A percentile compares a stretch with the other conserved stretches of the same genome.
phyloP scores from a whole-genome alignment of 306 rosid genomes.

The Medicago truncatula region DNA sequence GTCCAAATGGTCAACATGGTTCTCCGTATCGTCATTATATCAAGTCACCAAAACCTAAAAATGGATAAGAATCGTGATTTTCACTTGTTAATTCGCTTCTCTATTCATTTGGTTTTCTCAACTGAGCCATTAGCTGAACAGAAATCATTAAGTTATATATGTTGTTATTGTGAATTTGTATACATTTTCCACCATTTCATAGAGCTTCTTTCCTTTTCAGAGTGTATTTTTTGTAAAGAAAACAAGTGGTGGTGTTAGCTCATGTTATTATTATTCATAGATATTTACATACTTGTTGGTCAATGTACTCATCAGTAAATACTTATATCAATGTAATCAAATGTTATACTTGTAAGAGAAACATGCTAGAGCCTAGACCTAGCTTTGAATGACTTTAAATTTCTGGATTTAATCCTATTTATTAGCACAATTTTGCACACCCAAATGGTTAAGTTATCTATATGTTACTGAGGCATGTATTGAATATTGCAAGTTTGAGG shows the following conservation, averaged over 20 bases:
- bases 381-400: not conserved
- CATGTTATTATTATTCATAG: slow-evolving; percentile 42
- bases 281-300: slow-evolving; percentile 38
- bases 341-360: slow-evolving; percentile 26
- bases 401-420: not conserved
- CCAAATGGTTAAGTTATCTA: too few relatives aligned
- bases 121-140: slow-evolving; percentile 30
- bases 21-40: slow-evolving; percentile 60
- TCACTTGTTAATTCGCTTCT: slow-evolving; percentile 30
- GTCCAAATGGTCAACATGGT: slow-evolving; percentile 67
- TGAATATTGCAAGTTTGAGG: not conserved
- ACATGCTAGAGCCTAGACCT: slow-evolving; percentile 17
- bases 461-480: too few relatives aligned
- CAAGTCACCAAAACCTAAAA: slow-evolving; percentile 60
- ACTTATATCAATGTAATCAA: slow-evolving; percentile 41
- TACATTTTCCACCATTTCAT: slow-evolving; percentile 30
- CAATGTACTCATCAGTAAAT: slow-evolving; percentile 38
- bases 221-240: slow-evolving; percentile 36
- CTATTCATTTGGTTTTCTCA: slow-evolving; percentile 45
- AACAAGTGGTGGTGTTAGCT: slow-evolving; percentile 39
- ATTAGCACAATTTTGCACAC: too few relatives aligned
- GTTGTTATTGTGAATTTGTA: slow-evolving; percentile 39
- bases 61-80: slow-evolving; percentile 39
- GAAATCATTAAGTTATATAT: slow-evolving; percentile 25
- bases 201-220: slow-evolving; percentile 35